Base-by-base conservation (phyloP, 768 basidiomycete genomes). In the Amyloporia xantha region DNA sequence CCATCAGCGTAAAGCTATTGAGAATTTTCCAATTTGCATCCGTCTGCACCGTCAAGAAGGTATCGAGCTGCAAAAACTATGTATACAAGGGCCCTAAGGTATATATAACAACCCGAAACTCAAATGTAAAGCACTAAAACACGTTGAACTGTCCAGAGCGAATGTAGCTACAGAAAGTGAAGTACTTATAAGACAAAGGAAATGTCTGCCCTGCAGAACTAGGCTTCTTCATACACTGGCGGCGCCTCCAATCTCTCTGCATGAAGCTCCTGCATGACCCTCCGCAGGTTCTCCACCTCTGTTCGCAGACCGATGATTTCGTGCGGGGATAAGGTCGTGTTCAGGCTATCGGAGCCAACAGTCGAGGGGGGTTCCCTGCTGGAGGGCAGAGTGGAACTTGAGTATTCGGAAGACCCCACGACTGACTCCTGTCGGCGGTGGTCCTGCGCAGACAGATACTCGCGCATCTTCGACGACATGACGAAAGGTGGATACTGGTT, bases 201-300 rank as follows among this genome's bases (percentile, higher is more conserved):
- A n/a, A n/a, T n/a, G n/a, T n/a, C n/a, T n/a, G n/a, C n/a, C n/a
- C n/a, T n/a, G n/a, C n/a, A n/a, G n/a, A n/a, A n/a, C n/a, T n/a
- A n/a, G n/a, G n/a, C n/a, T n/a, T 9, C 24, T 17, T 20, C 17
- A 7, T 45, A 45, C 47, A 17, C 44, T 37, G 64, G 64, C 3
- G 61, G 62, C 15, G 61, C 54, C 40, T 57, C 59, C 17, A 52
- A 6, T 33, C 60, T 24, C 23, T 62, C 61, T 11, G 38, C 42
- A n/a, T 55, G 59, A 17, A 65, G 41, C 45, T 53, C 47, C 47
- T 62, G 49, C 60, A 63, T 60, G 11, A 55, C 59, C 12, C 56
- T 52, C 20, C 59, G 57, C 43, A 63, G 43, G 33, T 59, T 55
- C 50, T 62, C 62, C 10, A 66, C 63, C 51, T 66, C 66, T 20